Base-by-base conservation (phyloP, 2,329 filamentous ascomycete genomes). In the Phaeophleospora eucalypticola region DNA sequence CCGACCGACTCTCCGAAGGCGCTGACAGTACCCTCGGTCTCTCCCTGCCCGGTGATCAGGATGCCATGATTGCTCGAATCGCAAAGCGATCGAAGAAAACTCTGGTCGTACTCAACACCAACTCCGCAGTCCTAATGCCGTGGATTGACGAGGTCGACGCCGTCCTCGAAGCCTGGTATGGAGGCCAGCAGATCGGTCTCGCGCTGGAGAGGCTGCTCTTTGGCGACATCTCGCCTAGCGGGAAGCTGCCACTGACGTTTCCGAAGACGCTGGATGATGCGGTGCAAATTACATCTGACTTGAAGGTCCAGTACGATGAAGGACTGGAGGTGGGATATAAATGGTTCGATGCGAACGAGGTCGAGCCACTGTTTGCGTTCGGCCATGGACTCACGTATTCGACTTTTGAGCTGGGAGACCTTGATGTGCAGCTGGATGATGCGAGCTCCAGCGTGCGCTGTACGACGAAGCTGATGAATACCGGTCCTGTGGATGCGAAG, bases 271-370 rank as follows among this genome's bases (percentile, higher is more conserved):
- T 86, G 0, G 72, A 79, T 6, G 87, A 94, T 62, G 89, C 43
- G 14, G 89, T 38, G 21, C 52, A 18, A 36, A 29, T 29, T 12
- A 46, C 44, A 12, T 24, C 29, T 1, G 81, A 79, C 14, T 83
- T 76, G 3, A 75, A 84, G 59, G 71, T 89, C 20, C 71, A 87
- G 52, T 87, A 85, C 60, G 70, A 81, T 1, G 87, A 94, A 60
- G 87, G 87, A 0, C 69, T 95, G 0, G 88, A 88, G 62, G 82
- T 93, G 54, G 89, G 95, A 69, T 94, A 95, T 68, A 82, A 88
- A 6, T 78, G 88, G 65, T 89, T 94, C 55, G 88, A 94, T 70
- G 85, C 84, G 61, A 66, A 83, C 41, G 72, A 74, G 39, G 82
- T 89, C 48, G 73, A 74, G 4, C 88, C 88, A 0, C 83, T 85